Conservation (phyloP, 345 rosid species). For the Hibiscus trionum region DNA sequence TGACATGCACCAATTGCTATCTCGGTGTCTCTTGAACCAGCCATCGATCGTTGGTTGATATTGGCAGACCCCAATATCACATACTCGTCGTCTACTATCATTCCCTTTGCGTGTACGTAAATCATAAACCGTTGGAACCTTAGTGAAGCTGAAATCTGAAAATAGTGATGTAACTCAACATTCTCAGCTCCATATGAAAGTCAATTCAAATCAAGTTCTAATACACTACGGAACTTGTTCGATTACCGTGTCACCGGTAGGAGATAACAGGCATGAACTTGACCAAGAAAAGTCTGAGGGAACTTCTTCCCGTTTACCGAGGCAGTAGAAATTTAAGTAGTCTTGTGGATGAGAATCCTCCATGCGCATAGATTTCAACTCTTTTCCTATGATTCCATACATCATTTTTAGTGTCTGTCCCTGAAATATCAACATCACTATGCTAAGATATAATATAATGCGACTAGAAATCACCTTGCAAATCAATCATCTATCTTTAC, state of each 20-base stretch:
- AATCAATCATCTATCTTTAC: background rate
- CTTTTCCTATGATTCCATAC: background rate
- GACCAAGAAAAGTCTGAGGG: conserved; percentile 10
- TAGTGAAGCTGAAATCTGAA: background rate
- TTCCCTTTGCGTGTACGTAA: background rate
- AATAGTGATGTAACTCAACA: background rate
- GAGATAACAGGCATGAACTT: background rate
- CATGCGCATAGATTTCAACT: background rate
- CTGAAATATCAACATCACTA: background rate
- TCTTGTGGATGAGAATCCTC: conserved; percentile 43
- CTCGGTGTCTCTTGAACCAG: conserved; percentile 81
- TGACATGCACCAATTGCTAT: conserved; percentile 86
- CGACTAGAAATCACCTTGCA: background rate
- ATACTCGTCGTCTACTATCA: background rate
- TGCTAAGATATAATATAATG: background rate
- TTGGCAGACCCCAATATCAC: conserved; percentile 77
- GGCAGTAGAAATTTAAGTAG: conserved; percentile 39
- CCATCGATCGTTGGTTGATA: conserved; percentile 77
- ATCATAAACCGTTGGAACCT: background rate
- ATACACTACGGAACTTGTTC: background rate
- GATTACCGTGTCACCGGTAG: conserved; percentile 31
- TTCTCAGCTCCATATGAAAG: background rate
- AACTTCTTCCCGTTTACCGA: background rate
- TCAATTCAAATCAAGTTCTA: background rate
- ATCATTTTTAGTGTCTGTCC: background rate